A percentile compares a stretch with the other conserved stretches of the same genome.
Conservation (phyloP, 441 rosid species). For the Erysimum cheiri region DNA sequence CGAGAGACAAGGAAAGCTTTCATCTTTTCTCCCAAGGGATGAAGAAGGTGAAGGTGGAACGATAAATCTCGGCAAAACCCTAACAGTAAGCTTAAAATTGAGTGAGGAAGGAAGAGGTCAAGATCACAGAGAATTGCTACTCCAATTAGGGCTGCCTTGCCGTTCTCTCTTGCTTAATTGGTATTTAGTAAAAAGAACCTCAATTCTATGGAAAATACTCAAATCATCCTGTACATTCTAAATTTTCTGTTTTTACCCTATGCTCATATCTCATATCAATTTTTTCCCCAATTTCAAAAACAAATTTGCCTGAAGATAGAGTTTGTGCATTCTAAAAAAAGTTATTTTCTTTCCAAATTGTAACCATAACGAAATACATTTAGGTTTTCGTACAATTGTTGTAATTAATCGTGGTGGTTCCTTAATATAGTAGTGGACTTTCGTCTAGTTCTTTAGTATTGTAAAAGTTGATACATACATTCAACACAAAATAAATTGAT, state of each 20-base stretch:
- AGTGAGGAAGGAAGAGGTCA: slow-evolving; percentile 12
- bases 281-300: not conserved
- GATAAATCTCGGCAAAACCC: slow-evolving; percentile 39
- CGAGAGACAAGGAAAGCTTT: slow-evolving; percentile 53
- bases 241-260: not conserved
- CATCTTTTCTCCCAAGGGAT: slow-evolving; percentile 36
- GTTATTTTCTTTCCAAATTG: not conserved
- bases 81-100: not conserved
- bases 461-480: too few relatives aligned
- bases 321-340: not conserved
- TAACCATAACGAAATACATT: too few relatives aligned
- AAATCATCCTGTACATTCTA: not conserved
- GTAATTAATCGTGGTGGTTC: too few relatives aligned
- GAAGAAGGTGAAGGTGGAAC: not conserved
- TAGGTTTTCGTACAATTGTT: too few relatives aligned
- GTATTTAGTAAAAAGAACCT: not conserved
- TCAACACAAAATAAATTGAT: too few relatives aligned
- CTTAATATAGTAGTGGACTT: too few relatives aligned
- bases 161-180: slow-evolving; percentile 16
- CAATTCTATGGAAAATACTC: not conserved
- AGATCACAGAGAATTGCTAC: slow-evolving; percentile 34
- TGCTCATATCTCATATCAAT: not conserved
- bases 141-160: slow-evolving; percentile 39
- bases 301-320: too few relatives aligned
- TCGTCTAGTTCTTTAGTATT: too few relatives aligned